Evolutionary conservation across 108 stramenopile genomes (phyloP).

Genomic region (Pseudonitzschia pungens): DNA sequence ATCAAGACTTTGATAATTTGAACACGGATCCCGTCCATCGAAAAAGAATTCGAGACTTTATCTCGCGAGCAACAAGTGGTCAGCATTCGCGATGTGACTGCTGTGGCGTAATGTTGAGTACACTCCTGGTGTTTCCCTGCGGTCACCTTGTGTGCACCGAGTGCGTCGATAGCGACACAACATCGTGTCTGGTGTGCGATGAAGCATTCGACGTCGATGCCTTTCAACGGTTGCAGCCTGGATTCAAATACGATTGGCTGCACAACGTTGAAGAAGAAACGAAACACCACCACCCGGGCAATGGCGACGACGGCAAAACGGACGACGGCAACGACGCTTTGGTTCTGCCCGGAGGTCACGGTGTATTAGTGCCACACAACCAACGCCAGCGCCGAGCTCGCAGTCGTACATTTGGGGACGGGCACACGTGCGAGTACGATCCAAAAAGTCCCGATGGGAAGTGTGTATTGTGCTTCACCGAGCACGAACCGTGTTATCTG

Average conservation of each 20-base stretch:
- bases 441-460: conserved; percentile 45
- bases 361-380: conserved; percentile 20
- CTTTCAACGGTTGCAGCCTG: conserved; percentile 82
- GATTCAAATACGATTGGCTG: conserved; percentile 47
- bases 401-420: conserved; percentile 52
- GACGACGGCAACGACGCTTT: neutral
- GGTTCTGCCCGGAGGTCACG: conserved; percentile 11
- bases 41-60: conserved; percentile 51
- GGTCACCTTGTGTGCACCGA: conserved; percentile 82
- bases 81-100: conserved; percentile 59
- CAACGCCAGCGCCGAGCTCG: conserved; percentile 21
- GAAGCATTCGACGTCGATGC: conserved; percentile 71
- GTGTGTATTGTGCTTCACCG: conserved; percentile 64
- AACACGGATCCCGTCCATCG: conserved; percentile 35
- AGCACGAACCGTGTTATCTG: conserved; percentile 69
- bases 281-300: neutral
- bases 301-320: neutral
- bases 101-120: conserved; percentile 65
- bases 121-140: conserved; percentile 69
- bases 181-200: conserved; percentile 45
- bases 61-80: conserved; percentile 48
- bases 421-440: conserved; percentile 60
- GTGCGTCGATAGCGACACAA: conserved; percentile 55
- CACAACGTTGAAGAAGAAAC: conserved; percentile 46
- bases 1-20: conserved; percentile 45